Base-by-base conservation (phyloP, 768 basidiomycete species). In the Trametes cinnabarina region DNA sequence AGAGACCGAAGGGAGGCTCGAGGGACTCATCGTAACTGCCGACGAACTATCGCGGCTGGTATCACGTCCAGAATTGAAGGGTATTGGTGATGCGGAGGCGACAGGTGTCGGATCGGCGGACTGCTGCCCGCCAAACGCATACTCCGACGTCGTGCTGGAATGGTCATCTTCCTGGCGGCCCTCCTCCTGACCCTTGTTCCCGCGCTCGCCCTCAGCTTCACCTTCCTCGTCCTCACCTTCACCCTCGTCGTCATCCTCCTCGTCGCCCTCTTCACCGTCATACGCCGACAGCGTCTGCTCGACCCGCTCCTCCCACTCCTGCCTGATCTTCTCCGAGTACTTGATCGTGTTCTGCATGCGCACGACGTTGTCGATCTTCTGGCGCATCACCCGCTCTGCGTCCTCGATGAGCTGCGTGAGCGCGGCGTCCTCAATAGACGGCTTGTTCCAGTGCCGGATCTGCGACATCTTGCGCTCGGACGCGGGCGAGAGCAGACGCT, bases 291-390 rank as follows among this genome's bases (percentile, higher is more conserved):
- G 72, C 40, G 79, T 81, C 65, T 84, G 81, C 59, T 85, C 88
- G 14, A 97, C 88, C 65, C 84, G 86, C 67, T 91, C 89, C 73
- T 98, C 90, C 95, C 96, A 98, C 74, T 98, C 97, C 66, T 89
- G 88, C 77, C 96, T 87, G 28, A 97, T 91, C 76, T 95, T 96
- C 77, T 98, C 97, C 39, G 94, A 87, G 72, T 98, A 98, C 52
- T 92, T 81, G 65, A 99, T 94, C 19, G 94, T 98, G 68, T 96
- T 97, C 73, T 96, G 92, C 86, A 99, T 86, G 37, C 97, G 86
- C 61, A 93, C 90, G 47, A 98, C 92, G 63, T 89, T 94, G 71
- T 95, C 94, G 62, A 94, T 83, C 79, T 99, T 99, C 73, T 92
- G 88, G 30, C 92, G 80, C 82, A 95, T 90, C 48, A 95, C 81